Conservation (phyloP, 768 basidiomycete species). For the Boletus insuetus region DNA sequence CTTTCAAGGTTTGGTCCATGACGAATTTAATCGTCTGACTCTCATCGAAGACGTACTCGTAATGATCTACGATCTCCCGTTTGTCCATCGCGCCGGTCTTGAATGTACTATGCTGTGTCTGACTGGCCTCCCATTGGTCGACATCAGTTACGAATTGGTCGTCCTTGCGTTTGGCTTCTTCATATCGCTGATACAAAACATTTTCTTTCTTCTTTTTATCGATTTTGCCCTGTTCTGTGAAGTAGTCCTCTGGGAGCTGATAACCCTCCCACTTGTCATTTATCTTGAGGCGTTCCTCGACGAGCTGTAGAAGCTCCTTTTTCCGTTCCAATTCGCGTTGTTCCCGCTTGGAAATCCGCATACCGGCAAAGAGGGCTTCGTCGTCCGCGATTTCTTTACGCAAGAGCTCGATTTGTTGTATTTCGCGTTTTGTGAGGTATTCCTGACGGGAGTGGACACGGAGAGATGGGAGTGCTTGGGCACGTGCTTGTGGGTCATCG, state of each 20-base stretch:
- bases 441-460: conserved; percentile 90
- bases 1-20: conserved; percentile 74
- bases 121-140: conserved; percentile 95
- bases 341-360: conserved; percentile 87
- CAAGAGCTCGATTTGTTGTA: conserved; percentile 92
- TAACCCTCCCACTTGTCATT: conserved; percentile 97
- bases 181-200: conserved; percentile 90
- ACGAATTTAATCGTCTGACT: conserved; percentile 95
- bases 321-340: conserved; percentile 79
- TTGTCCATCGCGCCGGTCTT: conserved; percentile 92
- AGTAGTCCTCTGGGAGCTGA: conserved; percentile 94
- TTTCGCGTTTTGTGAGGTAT: conserved; percentile 94
- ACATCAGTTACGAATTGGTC: conserved; percentile 96
- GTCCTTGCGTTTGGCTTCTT: conserved; percentile 88
- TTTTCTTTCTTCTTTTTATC: conserved; percentile 95
- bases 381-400: conserved; percentile 94
- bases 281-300: conserved; percentile 91
- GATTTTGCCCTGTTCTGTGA: conserved; percentile 97
- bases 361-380: conserved; percentile 84
- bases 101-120: conserved; percentile 87
- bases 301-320: conserved; percentile 87
- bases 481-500: conserved; percentile 66
- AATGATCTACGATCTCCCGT: conserved; percentile 73
- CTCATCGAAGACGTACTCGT: conserved; percentile 98
- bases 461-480: conserved; percentile 60